Conservation (phyloP, 495 filamentous ascomycete species). For the Paragyromitra xinjiangensis region DNA sequence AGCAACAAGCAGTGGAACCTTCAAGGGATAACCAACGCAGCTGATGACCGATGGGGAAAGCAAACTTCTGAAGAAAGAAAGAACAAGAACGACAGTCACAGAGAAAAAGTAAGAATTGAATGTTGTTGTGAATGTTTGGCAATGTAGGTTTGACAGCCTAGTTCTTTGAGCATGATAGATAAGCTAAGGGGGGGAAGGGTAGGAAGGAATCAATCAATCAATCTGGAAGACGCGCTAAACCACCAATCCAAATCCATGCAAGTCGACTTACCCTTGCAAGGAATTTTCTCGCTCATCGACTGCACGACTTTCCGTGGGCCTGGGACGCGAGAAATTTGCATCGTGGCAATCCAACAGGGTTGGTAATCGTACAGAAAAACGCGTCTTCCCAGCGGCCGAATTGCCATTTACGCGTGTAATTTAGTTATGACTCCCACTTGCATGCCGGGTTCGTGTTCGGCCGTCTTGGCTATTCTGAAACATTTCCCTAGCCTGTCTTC, state of each 20-base stretch:
- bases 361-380: slow-evolving; percentile 22
- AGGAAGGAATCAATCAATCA: not conserved
- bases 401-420: slow-evolving; percentile 43
- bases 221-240: slow-evolving; percentile 13
- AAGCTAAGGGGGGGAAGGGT: slow-evolving; percentile 12
- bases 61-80: not conserved
- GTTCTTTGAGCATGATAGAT: slow-evolving; percentile 34
- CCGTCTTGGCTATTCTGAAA: slow-evolving; percentile 28
- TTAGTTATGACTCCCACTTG: slow-evolving; percentile 36
- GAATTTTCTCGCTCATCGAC: slow-evolving; percentile 17
- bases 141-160: not conserved
- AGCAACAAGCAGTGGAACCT: not conserved
- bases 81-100: slow-evolving; percentile 3
- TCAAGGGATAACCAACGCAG: not conserved
- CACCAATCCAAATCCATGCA: not conserved
- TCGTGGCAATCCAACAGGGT: slow-evolving; percentile 29
- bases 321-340: slow-evolving; percentile 42
- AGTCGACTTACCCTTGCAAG: slow-evolving; percentile 8
- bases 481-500: not conserved
- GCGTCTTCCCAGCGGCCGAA: slow-evolving; percentile 42
- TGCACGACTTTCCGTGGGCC: slow-evolving; percentile 20
- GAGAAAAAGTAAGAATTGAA: slow-evolving; percentile 10
- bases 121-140: slow-evolving; percentile 4
- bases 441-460: slow-evolving; percentile 32
- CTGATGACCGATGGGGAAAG: not conserved